phyloP scores from a whole-genome alignment of 805 yeast genomes.

The Isabelozyma heimii region DNA sequence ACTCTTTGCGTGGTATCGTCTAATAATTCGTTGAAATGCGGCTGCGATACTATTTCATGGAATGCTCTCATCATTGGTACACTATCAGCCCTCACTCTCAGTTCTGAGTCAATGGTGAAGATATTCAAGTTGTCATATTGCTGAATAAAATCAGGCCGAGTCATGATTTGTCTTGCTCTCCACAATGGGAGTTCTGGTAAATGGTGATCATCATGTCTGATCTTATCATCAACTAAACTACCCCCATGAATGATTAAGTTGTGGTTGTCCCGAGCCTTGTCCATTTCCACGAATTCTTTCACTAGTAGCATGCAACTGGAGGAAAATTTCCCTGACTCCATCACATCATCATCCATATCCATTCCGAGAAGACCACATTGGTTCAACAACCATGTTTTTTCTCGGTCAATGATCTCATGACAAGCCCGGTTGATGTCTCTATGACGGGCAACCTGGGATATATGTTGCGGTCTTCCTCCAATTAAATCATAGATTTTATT shows the following conservation, averaged over 20 bases:
- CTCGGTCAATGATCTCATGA: constrained; percentile 70
- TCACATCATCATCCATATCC: constrained; percentile 86
- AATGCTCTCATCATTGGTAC: constrained; percentile 91
- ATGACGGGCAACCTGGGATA: constrained; percentile 66
- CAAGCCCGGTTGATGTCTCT: constrained; percentile 57
- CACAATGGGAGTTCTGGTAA: constrained; percentile 77
- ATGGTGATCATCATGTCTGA: constrained; percentile 38
- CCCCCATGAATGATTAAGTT: constrained; percentile 4
- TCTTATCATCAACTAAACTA: not conserved
- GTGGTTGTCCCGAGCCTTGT: constrained; percentile 34
- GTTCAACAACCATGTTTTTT: constrained; percentile 81
- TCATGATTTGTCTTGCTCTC: constrained; percentile 84
- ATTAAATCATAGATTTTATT: constrained; percentile 61
- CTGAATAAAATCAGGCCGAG: constrained; percentile 77
- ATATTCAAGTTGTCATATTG: constrained; percentile 71
- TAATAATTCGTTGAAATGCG: constrained; percentile 66
- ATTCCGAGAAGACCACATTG: constrained; percentile 77
- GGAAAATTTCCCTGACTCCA: constrained; percentile 78
- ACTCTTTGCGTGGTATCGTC: constrained; percentile 67
- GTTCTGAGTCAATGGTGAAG: constrained; percentile 73
- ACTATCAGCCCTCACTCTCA: constrained; percentile 75
- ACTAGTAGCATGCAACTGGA: constrained; percentile 71
- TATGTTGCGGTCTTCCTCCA: constrained; percentile 84
- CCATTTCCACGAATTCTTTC: constrained; percentile 70
- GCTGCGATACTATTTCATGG: constrained; percentile 69